phyloP scores from a whole-genome alignment of 352 stramenopile genomes.

The Phytophthora fragariae region DNA sequence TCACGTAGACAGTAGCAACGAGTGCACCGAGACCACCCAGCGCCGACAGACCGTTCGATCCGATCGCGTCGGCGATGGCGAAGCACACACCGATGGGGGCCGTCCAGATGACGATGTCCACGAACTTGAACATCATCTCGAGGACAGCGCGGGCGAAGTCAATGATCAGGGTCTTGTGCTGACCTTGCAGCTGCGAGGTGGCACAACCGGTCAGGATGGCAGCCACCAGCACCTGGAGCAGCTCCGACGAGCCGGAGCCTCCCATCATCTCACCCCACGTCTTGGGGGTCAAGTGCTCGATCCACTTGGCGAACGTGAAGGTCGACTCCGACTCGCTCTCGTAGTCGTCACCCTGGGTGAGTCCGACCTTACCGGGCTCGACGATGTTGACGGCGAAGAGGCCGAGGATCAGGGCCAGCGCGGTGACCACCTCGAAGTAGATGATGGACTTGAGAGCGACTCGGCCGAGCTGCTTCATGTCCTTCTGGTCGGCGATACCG shows the following conservation, averaged over 20 bases:
- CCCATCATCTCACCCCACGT: slow-evolving; percentile 80
- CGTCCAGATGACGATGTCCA: slow-evolving; percentile 73
- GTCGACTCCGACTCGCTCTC: slow-evolving; percentile 22
- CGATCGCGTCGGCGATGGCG: slow-evolving; percentile 58
- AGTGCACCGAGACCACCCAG: slow-evolving; percentile 49
- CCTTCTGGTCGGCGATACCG: slow-evolving; percentile 61
- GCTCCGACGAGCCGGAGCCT: slow-evolving; percentile 57
- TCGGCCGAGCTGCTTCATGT: slow-evolving; percentile 68
- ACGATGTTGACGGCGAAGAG: slow-evolving; percentile 62
- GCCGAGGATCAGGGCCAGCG: slow-evolving; percentile 54
- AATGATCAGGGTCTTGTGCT: slow-evolving; percentile 58
- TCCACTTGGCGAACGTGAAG: slow-evolving; percentile 61
- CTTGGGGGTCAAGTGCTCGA: slow-evolving; percentile 70
- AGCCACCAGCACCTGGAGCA: slow-evolving; percentile 64
- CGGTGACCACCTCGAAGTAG: slow-evolving; percentile 71
- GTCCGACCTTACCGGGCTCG: slow-evolving; percentile 55
- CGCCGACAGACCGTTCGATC: slow-evolving; percentile 54
- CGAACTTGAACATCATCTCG: slow-evolving; percentile 78
- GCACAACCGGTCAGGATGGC: slow-evolving; percentile 53
- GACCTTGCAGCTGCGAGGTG: slow-evolving; percentile 40
- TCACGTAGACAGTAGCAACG: slow-evolving; percentile 56
- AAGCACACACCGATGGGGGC: slow-evolving; percentile 68
- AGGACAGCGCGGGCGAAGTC: slow-evolving; percentile 53
- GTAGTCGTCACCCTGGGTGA: slow-evolving; percentile 49
- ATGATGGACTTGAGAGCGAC: slow-evolving; percentile 67